These are phyloP conservation scores for Aspergillus nidulans DNA, from an alignment of 495 filamentous ascomycete species.

Conservation along the genomic window DNA sequence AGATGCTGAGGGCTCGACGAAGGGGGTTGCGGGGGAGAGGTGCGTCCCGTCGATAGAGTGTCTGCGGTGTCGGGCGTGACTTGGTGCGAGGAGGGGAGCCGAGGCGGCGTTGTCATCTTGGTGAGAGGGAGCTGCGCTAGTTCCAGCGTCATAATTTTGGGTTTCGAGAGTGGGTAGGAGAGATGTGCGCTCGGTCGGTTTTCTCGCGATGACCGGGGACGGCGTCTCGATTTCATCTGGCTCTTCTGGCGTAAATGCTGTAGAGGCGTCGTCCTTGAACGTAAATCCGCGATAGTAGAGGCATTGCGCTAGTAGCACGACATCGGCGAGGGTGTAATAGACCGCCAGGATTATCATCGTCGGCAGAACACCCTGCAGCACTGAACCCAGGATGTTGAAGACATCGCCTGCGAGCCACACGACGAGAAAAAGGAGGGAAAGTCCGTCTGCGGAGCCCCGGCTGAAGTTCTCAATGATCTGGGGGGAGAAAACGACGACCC, in stretches of 20 bases:
- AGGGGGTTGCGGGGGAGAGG: slow-evolving; percentile 78
- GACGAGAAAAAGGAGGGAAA: slow-evolving; percentile 84
- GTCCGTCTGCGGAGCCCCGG: slow-evolving; percentile 77
- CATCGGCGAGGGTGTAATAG: slow-evolving; percentile 92
- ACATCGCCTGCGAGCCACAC: slow-evolving; percentile 92
- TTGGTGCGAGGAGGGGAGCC: slow-evolving; percentile 3
- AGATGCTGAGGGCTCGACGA: slow-evolving; percentile 34
- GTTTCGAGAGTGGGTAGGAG: slow-evolving; percentile 26
- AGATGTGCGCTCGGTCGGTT: slow-evolving; percentile 30
- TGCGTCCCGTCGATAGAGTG: slow-evolving; percentile 56
- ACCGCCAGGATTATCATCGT: slow-evolving; percentile 96
- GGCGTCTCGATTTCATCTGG: slow-evolving; percentile 14
- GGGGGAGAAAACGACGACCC: slow-evolving; percentile 96
- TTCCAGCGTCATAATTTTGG: slow-evolving; percentile 17
- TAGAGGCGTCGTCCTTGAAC: slow-evolving; percentile 49
- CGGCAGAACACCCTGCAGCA: slow-evolving; percentile 89
- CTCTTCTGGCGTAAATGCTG: slow-evolving; percentile 7
- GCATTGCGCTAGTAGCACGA: slow-evolving; percentile 81
- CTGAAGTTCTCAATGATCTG: slow-evolving; percentile 96
- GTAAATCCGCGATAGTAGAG: slow-evolving; percentile 92
- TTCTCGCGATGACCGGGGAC: slow-evolving; percentile 9
- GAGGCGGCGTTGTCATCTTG: slow-evolving; percentile 7
- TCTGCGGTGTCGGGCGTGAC: slow-evolving; percentile 19
- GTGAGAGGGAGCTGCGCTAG: slow-evolving; percentile 4
- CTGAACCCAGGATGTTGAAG: slow-evolving; percentile 90